Base-by-base conservation (phyloP, 352 stramenopile species). In the Globisporangium sylvaticum region DNA sequence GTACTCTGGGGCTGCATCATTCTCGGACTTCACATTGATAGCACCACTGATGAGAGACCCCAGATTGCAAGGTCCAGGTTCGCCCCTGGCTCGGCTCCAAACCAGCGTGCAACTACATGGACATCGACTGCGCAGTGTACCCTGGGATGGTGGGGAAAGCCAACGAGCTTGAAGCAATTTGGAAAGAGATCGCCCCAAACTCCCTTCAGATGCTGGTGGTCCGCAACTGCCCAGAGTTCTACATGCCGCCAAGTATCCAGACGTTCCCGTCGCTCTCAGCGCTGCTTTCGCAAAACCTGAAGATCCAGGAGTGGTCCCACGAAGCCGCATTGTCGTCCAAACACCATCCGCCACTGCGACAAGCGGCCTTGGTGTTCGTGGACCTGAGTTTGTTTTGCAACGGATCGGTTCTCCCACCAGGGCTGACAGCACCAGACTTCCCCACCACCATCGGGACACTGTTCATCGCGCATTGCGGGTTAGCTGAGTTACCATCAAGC, bases 221-320 rank as follows among this genome's bases (percentile, higher is more conserved):
- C 62, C 72, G 5, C 57, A 80, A 58, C 54, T 86, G 78, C 15
- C 18, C 64, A 1, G 25, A 57, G 4, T 62, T 87, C 5, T 61
- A 74, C 34, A 70, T 87, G 24, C 76, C 80, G 0, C 25, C 34
- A 20, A 57, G 62, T 14, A 25, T 81, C 10, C 34, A 55, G 0
- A 57, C 3, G 1, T 74, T 89, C 15, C 20, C 53, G 9, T 65
- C 78, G 1, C 64, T 87, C 10, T 62, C 48, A 22, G 48, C 39
- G 3, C 53, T 89, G 4, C 67, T 77, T 24, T 53, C 87, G 0
- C 84, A 84, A 66, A 76, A 81, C 18, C 80, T 78, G 1, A 77
- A 59, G 3, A 63, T 87, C n/a, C n/a, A 27, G 1, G 22, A 64
- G 20, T 87, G 78, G 79, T 57, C 64, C 22, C 54, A 56, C 1